phyloP scores from a whole-genome alignment of 202 grass and related monocot species.

The Carex arenaria region DNA sequence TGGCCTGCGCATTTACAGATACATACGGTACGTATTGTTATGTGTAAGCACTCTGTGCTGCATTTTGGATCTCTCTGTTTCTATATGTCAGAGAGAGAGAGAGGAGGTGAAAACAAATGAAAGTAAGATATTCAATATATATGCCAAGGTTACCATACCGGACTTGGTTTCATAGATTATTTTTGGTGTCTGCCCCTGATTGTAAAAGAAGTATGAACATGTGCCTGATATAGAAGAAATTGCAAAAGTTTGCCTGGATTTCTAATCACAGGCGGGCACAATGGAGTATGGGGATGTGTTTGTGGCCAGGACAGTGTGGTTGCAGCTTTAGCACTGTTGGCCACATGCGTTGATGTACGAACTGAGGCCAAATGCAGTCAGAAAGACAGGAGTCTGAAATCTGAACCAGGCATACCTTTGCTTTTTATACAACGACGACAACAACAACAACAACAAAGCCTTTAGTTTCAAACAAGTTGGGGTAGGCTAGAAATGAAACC shows the following conservation, averaged over 20 bases:
- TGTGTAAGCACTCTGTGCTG: neutral
- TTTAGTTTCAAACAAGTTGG: too few relatives aligned
- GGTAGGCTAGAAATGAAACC: too few relatives aligned
- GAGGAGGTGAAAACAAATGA: neutral
- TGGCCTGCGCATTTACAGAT: constrained; percentile 99
- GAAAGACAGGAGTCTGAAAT: neutral
- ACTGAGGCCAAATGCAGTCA: neutral
- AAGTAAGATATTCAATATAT: neutral
- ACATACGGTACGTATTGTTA: constrained; percentile 55
- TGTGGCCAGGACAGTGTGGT: neutral
- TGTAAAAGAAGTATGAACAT: neutral
- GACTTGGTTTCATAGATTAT: neutral
- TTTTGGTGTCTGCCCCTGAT: neutral
- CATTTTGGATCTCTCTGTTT: neutral
- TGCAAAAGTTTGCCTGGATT: neutral
- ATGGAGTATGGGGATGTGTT: neutral
- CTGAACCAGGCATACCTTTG: neutral
- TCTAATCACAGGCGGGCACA: neutral
- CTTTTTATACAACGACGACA: too few relatives aligned
- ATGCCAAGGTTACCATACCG: neutral
- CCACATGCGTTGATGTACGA: neutral
- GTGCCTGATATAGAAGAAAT: neutral
- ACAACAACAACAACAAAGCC: too few relatives aligned
- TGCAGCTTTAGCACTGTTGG: neutral
- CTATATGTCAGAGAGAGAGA: neutral